Evolutionary conservation across 2,329 filamentous ascomycete genomes (phyloP).

Genomic region (Colletotrichum sp.): DNA sequence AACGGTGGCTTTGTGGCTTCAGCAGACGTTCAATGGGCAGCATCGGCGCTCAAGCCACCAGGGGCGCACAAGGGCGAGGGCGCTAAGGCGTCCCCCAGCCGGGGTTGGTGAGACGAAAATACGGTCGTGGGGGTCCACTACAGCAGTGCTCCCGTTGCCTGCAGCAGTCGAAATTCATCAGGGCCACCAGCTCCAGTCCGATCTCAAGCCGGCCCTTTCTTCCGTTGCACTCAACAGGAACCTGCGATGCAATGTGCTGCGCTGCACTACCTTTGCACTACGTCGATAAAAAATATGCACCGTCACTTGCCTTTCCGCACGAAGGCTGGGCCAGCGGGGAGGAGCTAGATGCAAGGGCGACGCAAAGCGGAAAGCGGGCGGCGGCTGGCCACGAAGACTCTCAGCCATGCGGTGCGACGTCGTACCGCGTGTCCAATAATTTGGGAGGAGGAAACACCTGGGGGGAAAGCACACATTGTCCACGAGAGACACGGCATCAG

Average conservation of each 20-base stretch:
- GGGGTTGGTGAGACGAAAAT: neutral
- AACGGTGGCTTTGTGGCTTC: conserved; percentile 7
- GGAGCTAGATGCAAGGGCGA: neutral
- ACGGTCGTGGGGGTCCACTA: neutral
- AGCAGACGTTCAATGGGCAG: neutral
- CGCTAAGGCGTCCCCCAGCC: neutral
- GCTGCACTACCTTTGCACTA: neutral
- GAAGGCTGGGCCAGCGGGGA: neutral
- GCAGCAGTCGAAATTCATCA: neutral
- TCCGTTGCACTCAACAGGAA: neutral
- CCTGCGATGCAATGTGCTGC: neutral
- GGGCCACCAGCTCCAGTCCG: neutral
- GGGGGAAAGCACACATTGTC: neutral
- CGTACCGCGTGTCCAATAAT: neutral
- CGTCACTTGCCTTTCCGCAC: neutral
- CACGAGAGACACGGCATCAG: neutral
- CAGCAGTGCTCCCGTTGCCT: neutral
- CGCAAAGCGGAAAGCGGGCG: conserved; percentile 6
- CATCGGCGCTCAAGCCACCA: neutral
- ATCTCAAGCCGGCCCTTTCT: neutral
- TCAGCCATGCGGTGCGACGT: conserved; percentile 10
- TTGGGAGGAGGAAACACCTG: neutral
- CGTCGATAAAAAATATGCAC: neutral
- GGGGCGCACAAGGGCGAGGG: neutral
- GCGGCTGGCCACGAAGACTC: neutral